These are phyloP conservation scores for Beverwykella pulmonaria DNA, from an alignment of 495 filamentous ascomycete genomes.

Conservation along the genomic window DNA sequence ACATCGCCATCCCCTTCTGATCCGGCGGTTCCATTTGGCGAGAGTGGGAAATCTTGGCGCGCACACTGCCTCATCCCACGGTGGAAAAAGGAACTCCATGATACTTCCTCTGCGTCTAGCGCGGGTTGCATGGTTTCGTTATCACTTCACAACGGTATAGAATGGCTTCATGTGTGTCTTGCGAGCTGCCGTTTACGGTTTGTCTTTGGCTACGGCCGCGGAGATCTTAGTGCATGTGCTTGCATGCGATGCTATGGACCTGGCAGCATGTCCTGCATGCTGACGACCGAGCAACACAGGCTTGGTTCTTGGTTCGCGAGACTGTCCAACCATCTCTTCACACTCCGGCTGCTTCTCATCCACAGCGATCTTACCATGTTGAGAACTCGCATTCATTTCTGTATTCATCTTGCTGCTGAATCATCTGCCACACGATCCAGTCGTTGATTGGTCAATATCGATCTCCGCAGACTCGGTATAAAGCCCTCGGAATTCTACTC, in stretches of 20 bases:
- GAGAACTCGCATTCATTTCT: not conserved
- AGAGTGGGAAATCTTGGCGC: conserved; percentile 13
- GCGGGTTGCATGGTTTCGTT: too few species aligned
- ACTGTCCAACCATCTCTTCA: not conserved
- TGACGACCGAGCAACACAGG: not conserved
- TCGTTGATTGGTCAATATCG: not conserved
- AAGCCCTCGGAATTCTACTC: not conserved
- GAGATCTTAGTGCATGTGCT: not conserved
- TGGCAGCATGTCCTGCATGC: not conserved
- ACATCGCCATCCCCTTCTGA: not conserved
- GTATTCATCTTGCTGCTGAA: not conserved
- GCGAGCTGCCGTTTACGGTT: not conserved
- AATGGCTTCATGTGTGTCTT: not conserved
- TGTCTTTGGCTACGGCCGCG: not conserved
- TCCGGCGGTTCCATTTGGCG: conserved; percentile 9
- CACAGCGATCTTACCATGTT: too few species aligned
- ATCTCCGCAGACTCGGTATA: not conserved
- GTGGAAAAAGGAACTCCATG: not conserved
- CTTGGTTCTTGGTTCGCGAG: not conserved
- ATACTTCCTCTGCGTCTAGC: too few species aligned
- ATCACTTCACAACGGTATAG: not conserved
- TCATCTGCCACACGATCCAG: too few species aligned
- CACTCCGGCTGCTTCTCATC: too few species aligned
- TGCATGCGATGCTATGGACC: not conserved
- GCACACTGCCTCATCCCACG: conserved; percentile 7